Evolutionary conservation across 306 rosid species (phyloP), one percentile per base, ranked within the genome.

Genomic region (Prunus davidiana): DNA sequence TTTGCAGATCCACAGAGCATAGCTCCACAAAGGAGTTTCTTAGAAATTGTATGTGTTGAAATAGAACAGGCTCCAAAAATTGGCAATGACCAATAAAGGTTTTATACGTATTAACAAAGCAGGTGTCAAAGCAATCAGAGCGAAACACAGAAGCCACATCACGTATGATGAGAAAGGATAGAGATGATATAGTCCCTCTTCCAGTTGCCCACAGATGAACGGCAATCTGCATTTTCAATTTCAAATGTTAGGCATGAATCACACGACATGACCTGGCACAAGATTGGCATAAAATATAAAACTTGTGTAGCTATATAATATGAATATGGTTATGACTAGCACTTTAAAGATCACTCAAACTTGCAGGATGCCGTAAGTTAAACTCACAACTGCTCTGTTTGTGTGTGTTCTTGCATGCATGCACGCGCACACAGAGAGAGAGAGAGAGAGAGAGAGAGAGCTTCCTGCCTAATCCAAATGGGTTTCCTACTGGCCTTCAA

Each of bases 181-280:
- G 83, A 67, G 97, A 86, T 3, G 97, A 86, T 63, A 95, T 67
- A 71, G 84, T 79, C 28, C 83, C 90, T 80, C 86, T 88, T 66
- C 92, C 93, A 71, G 97, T 89, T 68, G 92, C 97, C 97, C 99
- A 95, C 64, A 95, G 78, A 81, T 89, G 93, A 79, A 95, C 90
- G 52, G 88, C 85, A 82, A 86, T 82, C 99, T 95, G 90, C 87
- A 88, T 71, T 74, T 71, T 45, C 34, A 79, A 83, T 82, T 81
- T 12, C 49, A 79, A 75, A 24, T 58, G 72, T 69, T 65, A 55
- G 70, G 71, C 61, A 80, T 82, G 52, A 58, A 62, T 70, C 61
- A 79, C 30, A 79, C 47, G 2, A 54, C 74, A 57, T 45, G 55
- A 16, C 52, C 7, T 69, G 73, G 18, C 28, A 49, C 9, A 51